phyloP scores from a whole-genome alignment of 495 filamentous ascomycete species.

The Durotheca rogersii region DNA sequence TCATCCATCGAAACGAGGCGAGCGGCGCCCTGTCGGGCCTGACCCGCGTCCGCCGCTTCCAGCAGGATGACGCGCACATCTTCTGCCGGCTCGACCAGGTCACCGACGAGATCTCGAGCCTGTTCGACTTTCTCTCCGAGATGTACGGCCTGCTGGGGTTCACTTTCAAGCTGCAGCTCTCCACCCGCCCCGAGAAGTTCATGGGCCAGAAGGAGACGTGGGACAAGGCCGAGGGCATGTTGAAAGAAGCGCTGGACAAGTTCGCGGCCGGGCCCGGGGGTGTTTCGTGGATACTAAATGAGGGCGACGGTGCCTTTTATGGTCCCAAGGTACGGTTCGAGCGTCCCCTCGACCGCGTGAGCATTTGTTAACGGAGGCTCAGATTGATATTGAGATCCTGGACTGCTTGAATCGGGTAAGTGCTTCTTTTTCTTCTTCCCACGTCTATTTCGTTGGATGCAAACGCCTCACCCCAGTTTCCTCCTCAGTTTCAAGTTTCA shows the following conservation, averaged over 20 bases:
- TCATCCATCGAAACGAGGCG: constrained; percentile 91
- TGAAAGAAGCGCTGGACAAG: constrained; percentile 73
- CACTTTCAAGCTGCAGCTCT: constrained; percentile 93
- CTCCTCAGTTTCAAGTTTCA: background rate
- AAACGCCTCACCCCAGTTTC: background rate
- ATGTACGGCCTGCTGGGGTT: constrained; percentile 93
- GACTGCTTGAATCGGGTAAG: constrained; percentile 60
- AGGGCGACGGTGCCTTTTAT: constrained; percentile 96
- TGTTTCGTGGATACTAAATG: constrained; percentile 81
- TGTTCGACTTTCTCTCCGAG: constrained; percentile 82
- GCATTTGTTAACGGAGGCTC: background rate
- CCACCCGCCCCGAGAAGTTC: constrained; percentile 89
- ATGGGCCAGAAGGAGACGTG: constrained; percentile 85
- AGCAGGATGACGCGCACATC: constrained; percentile 94
- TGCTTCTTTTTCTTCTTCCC: constrained; percentile 2
- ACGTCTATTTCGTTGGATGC: background rate
- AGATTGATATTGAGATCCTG: constrained; percentile 89
- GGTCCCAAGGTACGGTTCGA: constrained; percentile 59
- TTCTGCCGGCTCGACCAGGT: constrained; percentile 84
- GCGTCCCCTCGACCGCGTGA: no score
- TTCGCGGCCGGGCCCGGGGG: constrained; percentile 64
- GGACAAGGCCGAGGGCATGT: constrained; percentile 78
- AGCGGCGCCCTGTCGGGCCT: constrained; percentile 88
- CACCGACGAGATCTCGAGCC: constrained; percentile 73
- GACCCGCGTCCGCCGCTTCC: constrained; percentile 87